These are phyloP conservation scores for Trichoderma arundinaceum DNA, from an alignment of 2,329 filamentous ascomycete genomes.

Conservation along the genomic window DNA sequence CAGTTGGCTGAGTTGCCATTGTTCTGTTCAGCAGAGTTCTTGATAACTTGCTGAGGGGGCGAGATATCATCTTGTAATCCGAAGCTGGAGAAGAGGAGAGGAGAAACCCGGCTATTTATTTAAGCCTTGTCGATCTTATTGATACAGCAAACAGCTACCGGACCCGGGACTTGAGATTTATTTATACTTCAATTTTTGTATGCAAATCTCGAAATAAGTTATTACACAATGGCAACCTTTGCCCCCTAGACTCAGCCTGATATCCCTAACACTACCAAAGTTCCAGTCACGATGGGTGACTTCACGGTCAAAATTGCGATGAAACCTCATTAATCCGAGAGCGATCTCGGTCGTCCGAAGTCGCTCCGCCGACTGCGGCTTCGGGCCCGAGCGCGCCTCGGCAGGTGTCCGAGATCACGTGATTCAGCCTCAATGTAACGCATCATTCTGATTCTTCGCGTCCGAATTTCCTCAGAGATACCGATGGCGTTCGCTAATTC, in stretches of 20 bases:
- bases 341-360: constrained; percentile 23
- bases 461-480: background rate
- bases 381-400: constrained; percentile 20
- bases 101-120: background rate
- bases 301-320: background rate
- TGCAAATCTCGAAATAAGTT: background rate
- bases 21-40: constrained; percentile 14
- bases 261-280: background rate
- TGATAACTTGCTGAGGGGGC: background rate
- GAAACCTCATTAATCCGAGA: constrained; percentile 4
- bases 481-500: background rate
- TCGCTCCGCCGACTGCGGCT: constrained; percentile 8
- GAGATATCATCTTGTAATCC: constrained; percentile 7
- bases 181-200: background rate
- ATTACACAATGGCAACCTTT: background rate
- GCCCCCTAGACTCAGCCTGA: background rate
- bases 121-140: background rate
- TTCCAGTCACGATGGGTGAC: background rate
- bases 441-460: background rate
- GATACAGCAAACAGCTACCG: background rate
- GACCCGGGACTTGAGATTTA: background rate
- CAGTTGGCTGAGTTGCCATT: constrained; percentile 21
- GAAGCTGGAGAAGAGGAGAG: background rate
- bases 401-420: constrained; percentile 10
- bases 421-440: background rate